Conservation (phyloP, 805 yeast genomes). For the Lipomyces oligophaga region DNA sequence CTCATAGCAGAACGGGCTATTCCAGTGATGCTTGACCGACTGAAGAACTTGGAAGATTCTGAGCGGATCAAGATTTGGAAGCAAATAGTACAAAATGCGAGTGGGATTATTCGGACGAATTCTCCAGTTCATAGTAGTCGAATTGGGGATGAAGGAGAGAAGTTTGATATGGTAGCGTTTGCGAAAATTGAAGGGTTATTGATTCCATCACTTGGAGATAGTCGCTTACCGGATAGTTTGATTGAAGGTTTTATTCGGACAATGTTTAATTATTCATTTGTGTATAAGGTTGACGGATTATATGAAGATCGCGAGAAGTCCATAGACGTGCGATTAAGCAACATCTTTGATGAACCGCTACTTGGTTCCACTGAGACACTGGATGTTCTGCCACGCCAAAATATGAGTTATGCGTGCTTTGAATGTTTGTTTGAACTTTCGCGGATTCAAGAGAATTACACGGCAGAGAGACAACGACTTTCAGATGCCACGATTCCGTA, state of each 20-base stretch:
- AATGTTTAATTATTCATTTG: slow-evolving; percentile 54
- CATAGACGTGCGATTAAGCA: slow-evolving; percentile 42
- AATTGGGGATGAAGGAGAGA: slow-evolving; percentile 41
- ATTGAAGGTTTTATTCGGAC: slow-evolving; percentile 46
- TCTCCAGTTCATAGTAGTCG: slow-evolving; percentile 39
- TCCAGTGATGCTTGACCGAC: slow-evolving; percentile 38
- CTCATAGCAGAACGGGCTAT: slow-evolving; percentile 31
- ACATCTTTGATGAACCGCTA: slow-evolving; percentile 47
- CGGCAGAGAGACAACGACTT: slow-evolving; percentile 23
- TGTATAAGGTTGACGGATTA: slow-evolving; percentile 51
- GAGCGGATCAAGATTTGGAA: slow-evolving; percentile 32
- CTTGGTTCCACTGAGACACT: slow-evolving; percentile 63
- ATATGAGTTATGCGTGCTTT: slow-evolving; percentile 56
- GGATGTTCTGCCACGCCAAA: slow-evolving; percentile 42
- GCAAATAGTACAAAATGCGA: slow-evolving; percentile 35
- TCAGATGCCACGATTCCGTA: slow-evolving; percentile 43
- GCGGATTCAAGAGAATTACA: slow-evolving; percentile 20
- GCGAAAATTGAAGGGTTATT: slow-evolving; percentile 42
- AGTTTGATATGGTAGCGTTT: slow-evolving; percentile 47
- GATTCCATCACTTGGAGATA: slow-evolving; percentile 41
- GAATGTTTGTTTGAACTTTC: slow-evolving; percentile 48
- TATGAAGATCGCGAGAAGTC: slow-evolving; percentile 33
- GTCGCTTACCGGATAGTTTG: slow-evolving; percentile 34
- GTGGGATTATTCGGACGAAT: slow-evolving; percentile 26
- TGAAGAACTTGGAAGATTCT: background rate